Conservation (phyloP, 371 early-diverging fungal species). For the Lichtheimia hyalospora region DNA sequence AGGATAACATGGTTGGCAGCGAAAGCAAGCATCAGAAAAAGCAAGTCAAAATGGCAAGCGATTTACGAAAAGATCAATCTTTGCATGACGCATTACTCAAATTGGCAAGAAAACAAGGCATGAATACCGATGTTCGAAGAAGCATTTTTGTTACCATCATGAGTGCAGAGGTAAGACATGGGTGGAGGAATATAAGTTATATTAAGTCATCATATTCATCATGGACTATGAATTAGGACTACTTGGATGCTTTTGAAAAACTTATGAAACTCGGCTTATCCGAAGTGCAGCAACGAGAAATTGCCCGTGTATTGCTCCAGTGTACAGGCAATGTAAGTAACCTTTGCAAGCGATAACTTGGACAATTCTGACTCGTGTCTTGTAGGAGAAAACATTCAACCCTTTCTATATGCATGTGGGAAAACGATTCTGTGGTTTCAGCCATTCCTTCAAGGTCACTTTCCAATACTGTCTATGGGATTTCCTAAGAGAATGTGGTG, state of each 20-base stretch:
- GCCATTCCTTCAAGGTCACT: conserved; percentile 86
- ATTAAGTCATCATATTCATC: not conserved
- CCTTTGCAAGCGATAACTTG: not conserved
- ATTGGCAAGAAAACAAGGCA: conserved; percentile 83
- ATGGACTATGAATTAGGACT: conserved; percentile 61
- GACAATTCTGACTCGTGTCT: not conserved
- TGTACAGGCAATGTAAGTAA: conserved; percentile 79
- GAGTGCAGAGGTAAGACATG: conserved; percentile 73
- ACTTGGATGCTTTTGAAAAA: conserved; percentile 89
- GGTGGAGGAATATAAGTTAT: not conserved
- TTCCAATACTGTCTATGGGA: conserved; percentile 97
- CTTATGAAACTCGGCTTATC: conserved; percentile 80
- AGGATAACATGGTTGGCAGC: conserved; percentile 62
- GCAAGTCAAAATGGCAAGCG: conserved; percentile 32
- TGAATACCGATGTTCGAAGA: conserved; percentile 95
- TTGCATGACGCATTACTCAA: conserved; percentile 67
- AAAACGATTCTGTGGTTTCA: conserved; percentile 70
- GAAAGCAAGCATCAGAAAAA: conserved; percentile 37
- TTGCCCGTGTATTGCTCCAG: conserved; percentile 88
- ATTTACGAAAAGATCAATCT: conserved; percentile 46
- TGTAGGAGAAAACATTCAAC: conserved; percentile 85
- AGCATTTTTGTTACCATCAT: conserved; percentile 91
- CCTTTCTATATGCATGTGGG: conserved; percentile 93
- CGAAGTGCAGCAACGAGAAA: conserved; percentile 93
- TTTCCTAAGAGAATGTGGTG: conserved; percentile 77